These are phyloP conservation scores for Grifola frondosa DNA, from an alignment of 1,284 basidiomycete species.

Conservation along the genomic window DNA sequence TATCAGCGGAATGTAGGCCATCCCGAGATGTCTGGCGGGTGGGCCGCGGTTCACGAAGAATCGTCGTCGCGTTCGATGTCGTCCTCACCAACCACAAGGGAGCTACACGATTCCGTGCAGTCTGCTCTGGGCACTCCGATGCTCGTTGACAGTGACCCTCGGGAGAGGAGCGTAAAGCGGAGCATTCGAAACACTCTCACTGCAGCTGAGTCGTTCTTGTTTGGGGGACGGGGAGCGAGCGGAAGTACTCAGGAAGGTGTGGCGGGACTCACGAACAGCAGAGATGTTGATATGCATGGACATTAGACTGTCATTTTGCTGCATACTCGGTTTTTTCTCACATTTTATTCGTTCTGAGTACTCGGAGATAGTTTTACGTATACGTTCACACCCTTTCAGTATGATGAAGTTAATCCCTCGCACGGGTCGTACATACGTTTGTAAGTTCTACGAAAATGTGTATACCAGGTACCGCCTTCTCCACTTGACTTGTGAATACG, in stretches of 20 bases:
- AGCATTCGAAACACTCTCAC: conserved; percentile 64
- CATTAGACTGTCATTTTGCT: conserved; percentile 15
- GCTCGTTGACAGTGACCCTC: conserved; percentile 36
- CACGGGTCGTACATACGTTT: no score
- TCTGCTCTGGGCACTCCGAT: conserved; percentile 34
- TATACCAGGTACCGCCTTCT: not conserved
- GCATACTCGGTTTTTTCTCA: no score
- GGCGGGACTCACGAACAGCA: conserved; percentile 19
- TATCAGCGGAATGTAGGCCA: conserved; percentile 26
- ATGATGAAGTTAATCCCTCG: no score
- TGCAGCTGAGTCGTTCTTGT: conserved; percentile 66
- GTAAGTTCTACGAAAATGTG: not conserved
- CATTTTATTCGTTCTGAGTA: not conserved
- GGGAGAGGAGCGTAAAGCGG: conserved; percentile 60
- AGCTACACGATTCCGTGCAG: conserved; percentile 44
- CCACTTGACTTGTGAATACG: not conserved
- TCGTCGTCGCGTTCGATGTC: conserved; percentile 22
- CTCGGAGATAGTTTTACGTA: not conserved
- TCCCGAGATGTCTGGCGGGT: conserved; percentile 16
- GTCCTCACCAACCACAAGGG: conserved; percentile 32
- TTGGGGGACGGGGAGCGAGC: conserved; percentile 41
- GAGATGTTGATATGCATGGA: conserved; percentile 27
- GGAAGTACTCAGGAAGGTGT: conserved; percentile 25
- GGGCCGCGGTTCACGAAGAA: conserved; percentile 26
- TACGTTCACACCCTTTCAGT: no score